Conservation (phyloP, 2,329 filamentous ascomycete species). For the Claviceps cyperi region DNA sequence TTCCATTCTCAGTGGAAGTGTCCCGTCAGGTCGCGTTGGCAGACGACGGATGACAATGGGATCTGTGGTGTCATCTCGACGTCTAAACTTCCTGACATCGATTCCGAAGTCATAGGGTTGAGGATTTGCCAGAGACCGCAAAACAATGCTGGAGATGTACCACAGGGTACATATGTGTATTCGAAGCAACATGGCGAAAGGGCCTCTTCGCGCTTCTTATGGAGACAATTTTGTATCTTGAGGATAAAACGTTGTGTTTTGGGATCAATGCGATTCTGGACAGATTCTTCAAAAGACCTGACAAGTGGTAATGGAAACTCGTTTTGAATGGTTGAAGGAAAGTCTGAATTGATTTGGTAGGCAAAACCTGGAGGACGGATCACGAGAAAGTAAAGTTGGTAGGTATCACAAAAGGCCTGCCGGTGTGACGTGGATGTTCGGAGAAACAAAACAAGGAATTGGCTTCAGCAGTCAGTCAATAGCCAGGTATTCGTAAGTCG, state of each 20-base stretch:
- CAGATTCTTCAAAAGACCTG: background rate
- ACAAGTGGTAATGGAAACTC: background rate
- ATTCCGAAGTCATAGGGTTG: slow-evolving; percentile 36
- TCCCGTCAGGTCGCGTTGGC: slow-evolving; percentile 23
- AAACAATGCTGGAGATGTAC: background rate
- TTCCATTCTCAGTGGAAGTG: slow-evolving; percentile 42
- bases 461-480: background rate
- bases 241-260: background rate
- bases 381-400: background rate
- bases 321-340: background rate
- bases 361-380: background rate
- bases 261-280: background rate
- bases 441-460: background rate
- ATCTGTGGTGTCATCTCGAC: slow-evolving; percentile 22
- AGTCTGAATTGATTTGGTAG: background rate
- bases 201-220: background rate
- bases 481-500: background rate
- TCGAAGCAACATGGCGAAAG: slow-evolving; percentile 3
- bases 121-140: slow-evolving; percentile 5
- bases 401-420: background rate
- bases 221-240: too few relatives aligned
- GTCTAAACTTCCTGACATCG: slow-evolving; percentile 24
- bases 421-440: background rate
- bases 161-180: background rate
- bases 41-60: slow-evolving; percentile 29